Evolutionary conservation across 78 protist genomes (phyloP).

Genomic region (Chrysochromulina tobinii): DNA sequence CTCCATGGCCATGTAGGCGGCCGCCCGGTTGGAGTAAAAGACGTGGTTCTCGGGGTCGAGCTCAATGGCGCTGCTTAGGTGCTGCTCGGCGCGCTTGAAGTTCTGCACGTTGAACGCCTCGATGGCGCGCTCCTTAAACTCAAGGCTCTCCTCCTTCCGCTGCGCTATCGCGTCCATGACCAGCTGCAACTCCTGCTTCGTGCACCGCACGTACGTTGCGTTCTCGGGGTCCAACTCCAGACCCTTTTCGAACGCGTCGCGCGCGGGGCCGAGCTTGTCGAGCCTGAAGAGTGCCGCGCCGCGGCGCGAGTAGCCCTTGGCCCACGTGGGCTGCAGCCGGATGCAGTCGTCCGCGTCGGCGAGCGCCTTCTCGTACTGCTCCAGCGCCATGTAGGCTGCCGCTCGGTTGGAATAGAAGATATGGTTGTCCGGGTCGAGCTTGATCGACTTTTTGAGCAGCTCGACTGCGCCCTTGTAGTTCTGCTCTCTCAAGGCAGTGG

Average conservation of each 20-base stretch:
- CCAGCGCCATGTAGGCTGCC: conserved; percentile 73
- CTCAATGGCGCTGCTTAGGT: background rate
- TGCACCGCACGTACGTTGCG: background rate
- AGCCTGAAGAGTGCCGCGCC: conserved; percentile 70
- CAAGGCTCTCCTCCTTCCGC: conserved; percentile 9
- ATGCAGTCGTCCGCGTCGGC: conserved; percentile 76
- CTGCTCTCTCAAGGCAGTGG: background rate
- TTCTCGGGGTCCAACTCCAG: background rate
- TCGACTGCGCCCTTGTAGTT: conserved; percentile 27
- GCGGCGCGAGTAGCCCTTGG: conserved; percentile 86
- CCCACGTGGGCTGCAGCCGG: conserved; percentile 79
- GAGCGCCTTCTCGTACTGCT: conserved; percentile 79
- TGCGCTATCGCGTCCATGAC: conserved; percentile 1
- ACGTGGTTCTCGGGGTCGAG: conserved; percentile 3
- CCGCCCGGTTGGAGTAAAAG: background rate
- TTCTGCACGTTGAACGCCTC: conserved; percentile 7
- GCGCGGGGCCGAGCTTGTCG: conserved; percentile 66
- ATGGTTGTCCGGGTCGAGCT: conserved; percentile 33
- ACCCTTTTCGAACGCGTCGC: conserved; percentile 55
- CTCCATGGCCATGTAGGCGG: conserved; percentile 18
- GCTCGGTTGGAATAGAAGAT: conserved; percentile 88
- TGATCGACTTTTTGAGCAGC: background rate
- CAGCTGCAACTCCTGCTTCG: background rate
- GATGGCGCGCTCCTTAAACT: conserved; percentile 21
- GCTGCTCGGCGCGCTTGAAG: conserved; percentile 16